phyloP scores from a whole-genome alignment of 2,329 filamentous ascomycete genomes.

The Cladophialophora exuberans region DNA sequence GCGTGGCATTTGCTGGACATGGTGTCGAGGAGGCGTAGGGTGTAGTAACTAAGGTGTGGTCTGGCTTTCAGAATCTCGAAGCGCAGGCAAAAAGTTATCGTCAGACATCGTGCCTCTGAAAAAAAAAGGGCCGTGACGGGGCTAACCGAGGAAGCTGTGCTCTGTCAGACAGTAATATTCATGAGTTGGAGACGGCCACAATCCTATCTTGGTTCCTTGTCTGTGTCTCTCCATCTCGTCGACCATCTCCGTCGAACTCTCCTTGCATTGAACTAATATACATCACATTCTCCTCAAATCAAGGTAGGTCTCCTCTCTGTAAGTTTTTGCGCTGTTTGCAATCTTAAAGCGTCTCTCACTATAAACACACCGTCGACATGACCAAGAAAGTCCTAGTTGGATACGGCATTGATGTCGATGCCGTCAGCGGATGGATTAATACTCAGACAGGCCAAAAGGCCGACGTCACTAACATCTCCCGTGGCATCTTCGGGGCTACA shows the following conservation, averaged over 20 bases:
- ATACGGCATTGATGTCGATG: conserved; percentile 30
- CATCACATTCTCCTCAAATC: neutral
- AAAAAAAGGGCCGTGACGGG: too few species aligned
- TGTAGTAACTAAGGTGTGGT: too few species aligned
- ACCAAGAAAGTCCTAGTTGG: conserved; percentile 26
- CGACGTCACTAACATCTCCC: conserved; percentile 38
- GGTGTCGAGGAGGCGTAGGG: neutral
- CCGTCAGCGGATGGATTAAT: conserved; percentile 40
- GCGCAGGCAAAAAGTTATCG: too few species aligned
- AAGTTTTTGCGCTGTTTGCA: neutral
- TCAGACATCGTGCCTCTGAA: too few species aligned
- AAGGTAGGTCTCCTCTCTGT: neutral
- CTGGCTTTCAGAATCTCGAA: too few species aligned
- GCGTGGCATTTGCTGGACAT: conserved; percentile 45
- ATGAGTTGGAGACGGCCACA: conserved; percentile 9
- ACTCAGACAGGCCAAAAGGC: conserved; percentile 42
- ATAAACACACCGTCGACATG: conserved; percentile 7
- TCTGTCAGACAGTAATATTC: neutral
- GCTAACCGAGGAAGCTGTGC: too few species aligned
- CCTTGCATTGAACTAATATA: neutral
- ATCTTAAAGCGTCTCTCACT: too few species aligned
- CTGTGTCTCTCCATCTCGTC: neutral
- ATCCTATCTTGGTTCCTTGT: neutral
- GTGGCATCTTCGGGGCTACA: conserved; percentile 34
- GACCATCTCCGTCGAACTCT: conserved; percentile 13